Base-by-base conservation (phyloP, 2,329 filamentous ascomycete genomes). In the Hymenoscyphus fructigenus region DNA sequence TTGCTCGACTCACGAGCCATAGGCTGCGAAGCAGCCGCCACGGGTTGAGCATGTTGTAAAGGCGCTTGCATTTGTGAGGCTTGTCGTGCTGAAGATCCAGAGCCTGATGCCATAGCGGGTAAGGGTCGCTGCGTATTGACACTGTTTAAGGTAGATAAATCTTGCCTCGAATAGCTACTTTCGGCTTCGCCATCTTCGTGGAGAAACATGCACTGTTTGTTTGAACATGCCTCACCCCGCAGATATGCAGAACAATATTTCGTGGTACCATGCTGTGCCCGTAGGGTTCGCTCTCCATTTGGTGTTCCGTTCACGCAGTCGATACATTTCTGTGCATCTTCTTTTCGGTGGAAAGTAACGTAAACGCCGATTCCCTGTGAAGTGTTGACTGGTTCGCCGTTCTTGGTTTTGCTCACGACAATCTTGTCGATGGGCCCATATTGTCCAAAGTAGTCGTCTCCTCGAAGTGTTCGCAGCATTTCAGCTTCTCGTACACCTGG, bases 371-470 rank as follows among this genome's bases (percentile, higher is more conserved):
- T 89, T 0, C 93, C 96, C 32, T 70, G 68, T 4, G 66, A 91
- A 62, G 83, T 82, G 63, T 85, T 82, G 38, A 83, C 81, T 57
- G 83, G 83, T 68, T 94, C 84, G 34, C 85, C 85, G 73, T 89
- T 86, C 36, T 86, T 84, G 66, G 84, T 92, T 78, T 96, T 97
- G 82, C 93, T 98, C 70, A 99, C 96, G 62, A 97, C 96, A 64
- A 99, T 98, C 78, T 99, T 99, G 75, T 97, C 91, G 71, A 99
- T 99, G 75, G 94, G 95, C 72, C 95, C 95, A 76, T 99, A 99
- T 78, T 99, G 95, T 5, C 95, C 95, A 74, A 99, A 99, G 76
- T 97, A 99, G 74, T 97, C 91, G 59, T 88, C 88, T 67, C 93
- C 93, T 64, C 96, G 89, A 57, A 99, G 82, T 0, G 93, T 97